A percentile compares a stretch with the other conserved stretches of the same genome.
Conservation (phyloP, 495 filamentous ascomycete species). For the Daldinia concentrica region DNA sequence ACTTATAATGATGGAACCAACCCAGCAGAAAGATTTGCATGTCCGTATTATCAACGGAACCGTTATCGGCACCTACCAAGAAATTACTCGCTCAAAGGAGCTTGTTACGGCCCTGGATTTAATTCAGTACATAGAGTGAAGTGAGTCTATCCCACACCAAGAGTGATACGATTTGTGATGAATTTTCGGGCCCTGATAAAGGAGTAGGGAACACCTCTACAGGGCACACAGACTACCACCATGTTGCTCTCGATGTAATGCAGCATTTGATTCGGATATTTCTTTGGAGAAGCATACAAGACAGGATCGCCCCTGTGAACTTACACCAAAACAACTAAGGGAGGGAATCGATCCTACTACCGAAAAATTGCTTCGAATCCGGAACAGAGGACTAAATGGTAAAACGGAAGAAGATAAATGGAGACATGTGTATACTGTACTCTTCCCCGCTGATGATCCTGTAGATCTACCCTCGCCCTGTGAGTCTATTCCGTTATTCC, state of each 20-base stretch:
- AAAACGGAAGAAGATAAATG: neutral
- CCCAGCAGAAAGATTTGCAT: neutral
- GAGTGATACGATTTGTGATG: neutral
- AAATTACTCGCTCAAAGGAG: neutral
- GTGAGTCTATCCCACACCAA: neutral
- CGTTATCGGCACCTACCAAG: neutral
- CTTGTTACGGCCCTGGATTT: slow-evolving; percentile 1
- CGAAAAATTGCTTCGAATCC: neutral
- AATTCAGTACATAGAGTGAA: neutral
- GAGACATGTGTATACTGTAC: neutral
- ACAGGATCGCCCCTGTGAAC: slow-evolving; percentile 19
- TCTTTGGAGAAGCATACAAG: slow-evolving; percentile 23
- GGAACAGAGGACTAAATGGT: neutral
- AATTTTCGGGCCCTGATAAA: neutral
- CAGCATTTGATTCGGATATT: neutral
- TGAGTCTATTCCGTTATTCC: neutral
- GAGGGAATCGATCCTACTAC: neutral
- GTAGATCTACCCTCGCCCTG: neutral
- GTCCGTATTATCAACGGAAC: neutral
- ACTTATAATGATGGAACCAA: neutral
- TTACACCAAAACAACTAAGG: neutral
- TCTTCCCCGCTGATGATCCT: neutral
- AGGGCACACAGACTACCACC: slow-evolving; percentile 13
- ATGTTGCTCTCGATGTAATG: slow-evolving; percentile 15
- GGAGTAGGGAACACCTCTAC: neutral